Percentiles rank a stretch among this genome's conserved stretches.
phyloP scores from a whole-genome alignment of 2,329 filamentous ascomycete genomes.

The Setomelanomma holmii region DNA sequence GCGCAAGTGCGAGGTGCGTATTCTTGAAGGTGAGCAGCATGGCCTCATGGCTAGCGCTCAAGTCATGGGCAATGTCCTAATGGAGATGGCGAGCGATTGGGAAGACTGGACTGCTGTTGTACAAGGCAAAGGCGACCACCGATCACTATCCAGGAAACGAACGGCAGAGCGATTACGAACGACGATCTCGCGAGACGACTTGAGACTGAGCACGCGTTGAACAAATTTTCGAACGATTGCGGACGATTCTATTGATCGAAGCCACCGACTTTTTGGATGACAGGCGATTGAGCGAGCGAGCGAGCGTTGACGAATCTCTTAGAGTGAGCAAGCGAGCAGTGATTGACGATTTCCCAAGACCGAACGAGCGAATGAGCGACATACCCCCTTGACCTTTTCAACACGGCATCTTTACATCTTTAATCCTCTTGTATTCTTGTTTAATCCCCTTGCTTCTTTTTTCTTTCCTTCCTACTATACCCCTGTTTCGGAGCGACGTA shows the following conservation, averaged over 20 bases:
- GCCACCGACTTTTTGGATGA: no score
- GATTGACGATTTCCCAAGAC: no score
- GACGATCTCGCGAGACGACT: constrained; percentile 10
- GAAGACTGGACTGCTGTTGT: constrained; percentile 49
- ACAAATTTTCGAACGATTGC: no score
- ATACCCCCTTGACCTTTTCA: background rate
- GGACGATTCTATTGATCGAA: no score
- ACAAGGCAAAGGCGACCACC: constrained; percentile 14
- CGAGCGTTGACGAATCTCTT: background rate
- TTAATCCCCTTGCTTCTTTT: background rate
- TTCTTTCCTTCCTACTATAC: background rate
- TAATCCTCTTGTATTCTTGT: background rate
- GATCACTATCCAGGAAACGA: constrained; percentile 19
- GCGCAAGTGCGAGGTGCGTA: constrained; percentile 87
- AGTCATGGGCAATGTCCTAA: constrained; percentile 93
- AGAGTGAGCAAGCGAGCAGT: no score
- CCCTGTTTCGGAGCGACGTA: background rate
- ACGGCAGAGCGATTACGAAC: constrained; percentile 25
- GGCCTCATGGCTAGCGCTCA: constrained; percentile 92
- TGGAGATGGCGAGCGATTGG: constrained; percentile 95
- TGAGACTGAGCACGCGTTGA: constrained; percentile 1
- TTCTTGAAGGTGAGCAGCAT: constrained; percentile 91
- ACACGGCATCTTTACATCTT: background rate
- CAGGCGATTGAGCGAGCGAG: background rate
- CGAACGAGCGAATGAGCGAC: background rate